Base-by-base conservation (phyloP, 768 basidiomycete genomes). In the Russula lepida region DNA sequence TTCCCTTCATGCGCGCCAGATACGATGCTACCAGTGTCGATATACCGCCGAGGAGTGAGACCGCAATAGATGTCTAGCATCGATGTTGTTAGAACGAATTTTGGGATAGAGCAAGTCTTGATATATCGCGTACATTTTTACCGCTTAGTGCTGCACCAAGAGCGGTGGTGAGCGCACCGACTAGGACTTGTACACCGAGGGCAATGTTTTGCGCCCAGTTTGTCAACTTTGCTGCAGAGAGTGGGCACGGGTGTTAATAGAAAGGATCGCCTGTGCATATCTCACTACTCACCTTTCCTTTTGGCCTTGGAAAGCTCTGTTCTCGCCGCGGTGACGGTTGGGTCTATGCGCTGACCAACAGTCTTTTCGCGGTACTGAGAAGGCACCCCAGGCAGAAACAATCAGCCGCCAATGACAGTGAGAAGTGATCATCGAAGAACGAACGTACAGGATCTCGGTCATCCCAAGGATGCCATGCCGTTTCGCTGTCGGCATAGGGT, bases 21-120 rank as follows among this genome's bases (percentile, higher is more conserved):
- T 85, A 89, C 2, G 86, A 84, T 19, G 88, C 86, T 15, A 84
- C 78, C 21, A 89, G 23, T 0, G 88, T 90, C 4, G 86, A 71
- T 12, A 85, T 59, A n/a, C 83, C 87, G 33, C 88, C 79, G 37
- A 81, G 71, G 33, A 78, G 47, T 4, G 78, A 67, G 19, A 75
- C 76, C 17, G 72, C 70, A 28, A 80, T 62, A 23, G 75, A 74
- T 0, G 73, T 71, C 76, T 78, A 1, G 6, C 30, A 37, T 35
- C 32, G 17, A 43, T 13, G 27, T 27, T 13, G 27, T 27, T 41
- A 51, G 17, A 39, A 21, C 4, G 21, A 43, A 8, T 15, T 12
- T 47, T 25, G 13, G 7, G 3, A 6, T 11, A 11, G 13, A 8
- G 3, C n/a, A 3, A 27, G 13, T 15, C 6, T 6, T 15, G n/a